phyloP scores from a whole-genome alignment of 2,329 filamentous ascomycete genomes.

The Coniochaeta ligniaria region DNA sequence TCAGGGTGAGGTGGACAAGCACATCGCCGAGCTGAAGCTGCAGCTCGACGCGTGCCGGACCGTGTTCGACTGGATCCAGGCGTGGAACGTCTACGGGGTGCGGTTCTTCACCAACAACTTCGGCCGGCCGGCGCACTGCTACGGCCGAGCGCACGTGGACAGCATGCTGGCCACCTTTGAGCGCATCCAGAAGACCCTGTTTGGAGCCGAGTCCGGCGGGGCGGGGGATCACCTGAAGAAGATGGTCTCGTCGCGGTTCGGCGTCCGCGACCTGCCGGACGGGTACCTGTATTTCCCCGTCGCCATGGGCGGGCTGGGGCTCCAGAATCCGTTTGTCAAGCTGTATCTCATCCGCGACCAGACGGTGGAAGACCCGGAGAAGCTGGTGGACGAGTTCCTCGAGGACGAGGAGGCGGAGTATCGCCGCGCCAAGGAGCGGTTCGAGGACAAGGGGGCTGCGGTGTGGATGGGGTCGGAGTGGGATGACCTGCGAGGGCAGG shows the following conservation, averaged over 20 bases:
- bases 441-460: constrained; percentile 18
- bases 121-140: constrained; percentile 42
- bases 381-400: constrained; percentile 23
- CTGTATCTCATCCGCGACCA: constrained; percentile 29
- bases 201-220: constrained; percentile 33
- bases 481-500: constrained; percentile 20
- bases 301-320: constrained; percentile 37
- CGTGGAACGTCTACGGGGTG: constrained; percentile 44
- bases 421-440: constrained; percentile 23
- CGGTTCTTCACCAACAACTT: constrained; percentile 48
- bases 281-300: constrained; percentile 39
- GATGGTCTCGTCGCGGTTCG: constrained; percentile 44
- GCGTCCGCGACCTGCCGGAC: constrained; percentile 31
- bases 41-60: constrained; percentile 48
- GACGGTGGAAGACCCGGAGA: constrained; percentile 19
- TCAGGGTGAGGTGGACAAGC: constrained; percentile 47
- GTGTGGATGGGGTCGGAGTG: constrained; percentile 18
- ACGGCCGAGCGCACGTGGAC: constrained; percentile 43
- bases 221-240: constrained; percentile 49
- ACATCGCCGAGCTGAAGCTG: constrained; percentile 50
- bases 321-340: constrained; percentile 36
- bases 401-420: constrained; percentile 27
- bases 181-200: constrained; percentile 27
- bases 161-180: constrained; percentile 42
- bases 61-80: constrained; percentile 38